Evolutionary conservation across 768 basidiomycete species (phyloP), one percentile per base, ranked within the genome.

Genomic region (Mycena vitilis): DNA sequence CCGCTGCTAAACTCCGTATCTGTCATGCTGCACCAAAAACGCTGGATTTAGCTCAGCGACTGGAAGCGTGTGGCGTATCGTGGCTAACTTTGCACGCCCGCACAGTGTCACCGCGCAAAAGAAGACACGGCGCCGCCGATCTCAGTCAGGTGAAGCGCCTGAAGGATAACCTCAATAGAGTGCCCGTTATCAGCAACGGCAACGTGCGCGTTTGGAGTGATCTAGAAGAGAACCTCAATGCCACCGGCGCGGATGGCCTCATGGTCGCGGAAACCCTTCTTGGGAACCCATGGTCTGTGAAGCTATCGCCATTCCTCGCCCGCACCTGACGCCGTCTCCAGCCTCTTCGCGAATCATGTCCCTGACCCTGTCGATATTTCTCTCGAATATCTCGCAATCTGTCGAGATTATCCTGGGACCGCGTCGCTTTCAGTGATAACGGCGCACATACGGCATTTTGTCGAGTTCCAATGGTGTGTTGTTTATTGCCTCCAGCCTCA

Each of bases 261-360:
- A 95, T 95, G 93, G 91, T 94, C 1, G 93, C 91, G 11, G 93
- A 94, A 75, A 86, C 87, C n/a, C 78, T 94, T 40, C 81, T 93
- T 6, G 87, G 86, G 20, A 93, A 95, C 78, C 92, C 92, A 38
- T 89, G 87, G 93, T 93, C 68, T 42, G 84, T 76, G 30, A 47
- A 52, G 13, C 60, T 63, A 42, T 34, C 40, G 11, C 47, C 37
- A 53, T 30, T 30, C 30, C 22, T 22, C 11, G 22, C 30, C 34
- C 64, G 42, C 55, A 49, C 56, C 25, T 68, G 37, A 25, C 25
- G 48, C 59, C 44, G 36, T 37, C 30, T 63, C 12, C 71, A 93
- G 91, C 72, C 75, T 93, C 51, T 94, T 93, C 74, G 77, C 84
- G 48, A 82, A 81, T 45, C 69, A 75, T 23, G 65, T 82, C n/a